A percentile compares a stretch with the other conserved stretches of the same genome.
Evolutionary conservation across 345 rosid species (phyloP).

Genomic region (Schrenkiella parvula): DNA sequence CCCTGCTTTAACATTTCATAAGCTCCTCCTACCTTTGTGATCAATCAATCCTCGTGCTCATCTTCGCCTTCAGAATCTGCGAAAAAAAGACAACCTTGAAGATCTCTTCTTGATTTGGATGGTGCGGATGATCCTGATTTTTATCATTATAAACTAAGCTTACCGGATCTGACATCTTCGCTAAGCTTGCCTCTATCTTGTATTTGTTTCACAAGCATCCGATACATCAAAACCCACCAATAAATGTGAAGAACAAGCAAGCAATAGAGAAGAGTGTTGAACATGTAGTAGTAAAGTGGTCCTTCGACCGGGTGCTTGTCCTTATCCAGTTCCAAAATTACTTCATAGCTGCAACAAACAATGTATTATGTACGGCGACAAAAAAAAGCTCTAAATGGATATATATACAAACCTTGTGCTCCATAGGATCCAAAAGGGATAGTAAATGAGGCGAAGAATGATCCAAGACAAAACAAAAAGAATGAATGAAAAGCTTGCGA

Average conservation of each 20-base stretch:
- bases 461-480: conserved; percentile 54
- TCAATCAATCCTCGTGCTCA: conserved; percentile 68
- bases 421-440: conserved; percentile 68
- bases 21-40: neutral
- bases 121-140: neutral
- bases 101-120: neutral
- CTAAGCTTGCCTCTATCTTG: conserved; percentile 53
- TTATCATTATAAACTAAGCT: neutral
- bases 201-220: conserved; percentile 61
- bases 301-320: conserved; percentile 48
- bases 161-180: conserved; percentile 77
- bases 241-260: conserved; percentile 61
- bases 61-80: conserved; percentile 84
- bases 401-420: conserved; percentile 62
- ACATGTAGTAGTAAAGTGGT: conserved; percentile 57
- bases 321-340: conserved; percentile 44
- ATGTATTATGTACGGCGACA: neutral
- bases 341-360: conserved; percentile 58
- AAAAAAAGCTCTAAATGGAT: neutral
- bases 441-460: conserved; percentile 54
- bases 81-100: neutral
- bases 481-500: conserved; percentile 47
- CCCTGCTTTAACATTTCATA: neutral
- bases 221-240: conserved; percentile 70
- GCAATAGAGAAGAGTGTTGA: conserved; percentile 72